Evolutionary conservation across 75 land plant species (phyloP), one percentile per base, ranked within the genome.

Genomic region (Pinus albicaulis): DNA sequence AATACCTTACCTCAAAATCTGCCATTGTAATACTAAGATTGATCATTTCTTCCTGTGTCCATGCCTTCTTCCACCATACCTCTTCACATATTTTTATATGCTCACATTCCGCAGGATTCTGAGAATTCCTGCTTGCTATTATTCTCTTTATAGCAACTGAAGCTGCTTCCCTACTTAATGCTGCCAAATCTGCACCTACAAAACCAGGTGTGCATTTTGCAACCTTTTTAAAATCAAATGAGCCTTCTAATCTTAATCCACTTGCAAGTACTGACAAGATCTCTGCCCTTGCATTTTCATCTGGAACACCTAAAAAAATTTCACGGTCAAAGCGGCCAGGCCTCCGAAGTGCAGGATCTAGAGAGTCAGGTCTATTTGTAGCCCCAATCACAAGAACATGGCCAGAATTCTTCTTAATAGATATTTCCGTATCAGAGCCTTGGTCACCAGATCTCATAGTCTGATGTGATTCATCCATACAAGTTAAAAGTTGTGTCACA

Each of bases 371-470:
- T 53, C 96, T 85, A 80, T 98, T 98, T 23, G 99, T 98, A 59
- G 99, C 99, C 66, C 98, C 98, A 85, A 98, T 98, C 5, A 98
- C 99, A 22, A 98, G 86, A 64, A 98, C 89, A 88, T 92, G 88
- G 5, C 91, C 84, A 36, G 80, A 83, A 26, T 48, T 82, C 26
- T 75, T 57, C n/a, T 82, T 80, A 62, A 22, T 56, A 73, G 77
- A 69, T 20, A 17, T 23, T 70, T 79, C 87, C 60, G 79, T 55
- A 57, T 76, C 79, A 36, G 76, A 66, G 26, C 77, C 83, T 55
- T 52, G 22, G 48, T 76, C 75, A 38, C 14, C 48, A 22, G 84
- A 56, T 17, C 76, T 57, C 20, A 79, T 52, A 60, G 82, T 69
- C 58, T 79, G 77, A 26, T 83, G 82, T 57, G 86, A 82, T 56